Evolutionary conservation across 805 yeast genomes (phyloP), one percentile per base, ranked within the genome.

Genomic region (Candida ovalis): DNA sequence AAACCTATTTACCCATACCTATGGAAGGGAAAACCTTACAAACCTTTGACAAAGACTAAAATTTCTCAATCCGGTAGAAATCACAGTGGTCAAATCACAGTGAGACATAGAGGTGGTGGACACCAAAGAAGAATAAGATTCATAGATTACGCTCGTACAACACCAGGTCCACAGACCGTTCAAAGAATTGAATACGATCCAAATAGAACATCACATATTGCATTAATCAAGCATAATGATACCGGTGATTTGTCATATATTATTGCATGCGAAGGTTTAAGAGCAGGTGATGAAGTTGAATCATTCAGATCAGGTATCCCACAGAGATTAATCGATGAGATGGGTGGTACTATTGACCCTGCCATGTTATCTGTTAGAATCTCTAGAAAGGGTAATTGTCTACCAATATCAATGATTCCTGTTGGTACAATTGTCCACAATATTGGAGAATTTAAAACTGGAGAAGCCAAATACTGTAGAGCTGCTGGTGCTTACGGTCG

Each of bases 31-130:
- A 75, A 84, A 46, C 97, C 98, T 1, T 70, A 86, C 49, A 75
- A 76, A 63, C 81, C 82, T 40, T 75, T 94, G 62, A 92, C 99
- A 0, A 77, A 76, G 30, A 79, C 90, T 17, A 80, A 79, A 61
- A 79, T 82, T 61, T 78, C 80, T 47, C 81, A 82, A 42, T 86
- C 96, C 46, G 99, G 99, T 55, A 84, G 99, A 72, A 91, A 92
- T 67, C 75, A 86, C 68, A 74, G 86, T 3, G 99, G 99, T 56
- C 78, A 80, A 57, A 88, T 94, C 60, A 89, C 96, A 4, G 86
- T 88, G 42, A 81, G 99, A 64, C 97, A 94, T 67, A 82, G 95
- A 67, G 99, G 98, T 66, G 99, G 99, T 60, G 98, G 98, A 32
- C 94, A 87, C 66, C 88, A 87, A 67, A 84, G 92, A 62, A 81